Evolutionary conservation across 139 green algal genomes (phyloP), one percentile per base, ranked within the genome.

Genomic region (Chlamydomonas sp.): DNA sequence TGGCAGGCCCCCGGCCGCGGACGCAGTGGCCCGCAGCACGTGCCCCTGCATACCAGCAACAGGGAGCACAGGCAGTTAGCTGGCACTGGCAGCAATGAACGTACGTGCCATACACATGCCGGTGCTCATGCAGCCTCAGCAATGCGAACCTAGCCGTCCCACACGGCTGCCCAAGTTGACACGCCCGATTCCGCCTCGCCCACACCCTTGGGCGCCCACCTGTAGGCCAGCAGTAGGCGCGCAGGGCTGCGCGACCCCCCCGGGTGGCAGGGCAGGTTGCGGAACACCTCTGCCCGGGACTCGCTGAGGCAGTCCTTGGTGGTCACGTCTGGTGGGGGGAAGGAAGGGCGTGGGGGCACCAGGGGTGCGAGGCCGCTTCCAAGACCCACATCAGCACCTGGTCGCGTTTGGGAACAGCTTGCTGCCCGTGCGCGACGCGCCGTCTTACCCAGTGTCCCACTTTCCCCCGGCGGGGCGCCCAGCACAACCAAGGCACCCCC

Each of bases 271-370:
- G 87, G 89, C 63, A 62, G 80, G 83, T 92, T 90, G 77, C 76
- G 68, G 63, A 60, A 61, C 5, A 78, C 86, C 31, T 72, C 57
- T 1, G 77, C 71, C 31, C 31, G 31, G 7, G 17, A 49, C 9
- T 87, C 75, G 12, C n/a, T 81, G 4, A 91, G 31, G n/a, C 90
- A 78, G 31, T 95, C 89, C 49, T 92, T 92, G 64, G 90, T 91
- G 60, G 83, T 91, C 15, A 91, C 62, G 60, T 89, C 89, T 89
- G 86, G 18, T 10, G 16, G 57, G 14, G 9, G 5, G 49, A 62
- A 5, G 31, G 49, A 8, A 3, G 1, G 73, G 73, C 8, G 31
- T 10, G 73, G 31, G 31, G 31, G 17, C 1, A 49, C 66, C 85
- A 20, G 2, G 14, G 58, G 59, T 67, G 59, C 4, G 59, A 3